Evolutionary conservation across 2,329 filamentous ascomycete species (phyloP).

Genomic region (Massarina eburnea): DNA sequence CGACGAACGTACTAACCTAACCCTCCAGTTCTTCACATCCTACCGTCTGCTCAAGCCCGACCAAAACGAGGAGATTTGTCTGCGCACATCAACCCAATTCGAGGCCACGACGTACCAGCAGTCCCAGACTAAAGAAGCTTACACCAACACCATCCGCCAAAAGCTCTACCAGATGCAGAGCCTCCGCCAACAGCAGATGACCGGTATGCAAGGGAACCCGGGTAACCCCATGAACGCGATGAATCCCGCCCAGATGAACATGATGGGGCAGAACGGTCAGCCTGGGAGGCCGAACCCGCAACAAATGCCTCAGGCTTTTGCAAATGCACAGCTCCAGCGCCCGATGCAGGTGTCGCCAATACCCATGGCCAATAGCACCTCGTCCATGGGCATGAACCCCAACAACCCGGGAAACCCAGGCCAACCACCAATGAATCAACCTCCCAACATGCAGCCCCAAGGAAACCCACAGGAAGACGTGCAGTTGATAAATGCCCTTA

Average conservation of each 20-base stretch:
- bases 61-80: conserved; percentile 27
- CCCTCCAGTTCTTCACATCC: conserved; percentile 36
- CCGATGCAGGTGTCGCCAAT: conserved; percentile 56
- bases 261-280: conserved; percentile 41
- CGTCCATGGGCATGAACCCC: conserved; percentile 36
- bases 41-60: conserved; percentile 38
- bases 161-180: conserved; percentile 32
- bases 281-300: conserved; percentile 42
- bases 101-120: conserved; percentile 31
- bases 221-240: conserved; percentile 34
- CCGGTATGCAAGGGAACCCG: conserved; percentile 25
- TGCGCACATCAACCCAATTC: conserved; percentile 30
- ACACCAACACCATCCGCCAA: conserved; percentile 30
- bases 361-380: conserved; percentile 37
- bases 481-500: conserved; percentile 47
- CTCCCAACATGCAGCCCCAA: conserved; percentile 37
- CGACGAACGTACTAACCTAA: conserved; percentile 36
- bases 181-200: conserved; percentile 31
- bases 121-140: conserved; percentile 34
- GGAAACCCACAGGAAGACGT: conserved; percentile 21
- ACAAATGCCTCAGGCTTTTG: conserved; percentile 46
- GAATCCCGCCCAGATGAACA: conserved; percentile 37
- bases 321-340: conserved; percentile 52
- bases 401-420: conserved; percentile 23
- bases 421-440: conserved; percentile 33